Base-by-base conservation (phyloP, 805 yeast genomes). In the Kregervanrija delftensis region DNA sequence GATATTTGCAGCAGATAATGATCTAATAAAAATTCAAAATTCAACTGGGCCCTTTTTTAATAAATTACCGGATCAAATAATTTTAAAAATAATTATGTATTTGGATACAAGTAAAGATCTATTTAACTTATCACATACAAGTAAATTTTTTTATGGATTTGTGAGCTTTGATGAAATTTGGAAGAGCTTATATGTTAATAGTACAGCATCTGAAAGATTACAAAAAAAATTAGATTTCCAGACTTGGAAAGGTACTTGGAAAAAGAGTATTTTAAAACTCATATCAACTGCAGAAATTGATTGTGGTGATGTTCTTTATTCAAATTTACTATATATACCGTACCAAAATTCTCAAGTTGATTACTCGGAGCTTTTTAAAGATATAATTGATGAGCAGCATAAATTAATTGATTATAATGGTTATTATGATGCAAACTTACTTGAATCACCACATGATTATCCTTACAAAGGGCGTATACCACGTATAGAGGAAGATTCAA, bases 181-280 rank as follows among this genome's bases (percentile, higher is more conserved):
- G 96, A 83, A 83, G 54, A 73, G 69, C 45, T 45, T 81, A 39
- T 79, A 81, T 55, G 64, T 73, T 33, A 46, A 52, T 12, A 45
- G 50, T 22, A 48, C 53, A 17, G 41, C 39, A 2, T 35, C 37
- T 13, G 32, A 40, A 22, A 15, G 54, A 10, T 8, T 3, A 13
- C 13, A n/a, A 12, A 12, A 14, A 2, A 36, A 35, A 40, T 50
- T 28, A 40, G 49, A 11, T 36, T 59, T 37, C 51, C 49, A 49
- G 2, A 51, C 52, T 32, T 88, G 96, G 96, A 59, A 55, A 30
- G 96, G 96, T 1, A 75, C 88, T 2, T 89, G 96, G 96, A 73
- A 90, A 52, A 66, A 74, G 34, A 79, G 91, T 3, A 66, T 76
- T 32, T 61, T 79, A 49, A 58, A 63, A 0, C 49, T 71, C 8